These are phyloP conservation scores for Grigorovia yakushimaensis DNA, from an alignment of 805 yeast genomes.

Conservation along the genomic window DNA sequence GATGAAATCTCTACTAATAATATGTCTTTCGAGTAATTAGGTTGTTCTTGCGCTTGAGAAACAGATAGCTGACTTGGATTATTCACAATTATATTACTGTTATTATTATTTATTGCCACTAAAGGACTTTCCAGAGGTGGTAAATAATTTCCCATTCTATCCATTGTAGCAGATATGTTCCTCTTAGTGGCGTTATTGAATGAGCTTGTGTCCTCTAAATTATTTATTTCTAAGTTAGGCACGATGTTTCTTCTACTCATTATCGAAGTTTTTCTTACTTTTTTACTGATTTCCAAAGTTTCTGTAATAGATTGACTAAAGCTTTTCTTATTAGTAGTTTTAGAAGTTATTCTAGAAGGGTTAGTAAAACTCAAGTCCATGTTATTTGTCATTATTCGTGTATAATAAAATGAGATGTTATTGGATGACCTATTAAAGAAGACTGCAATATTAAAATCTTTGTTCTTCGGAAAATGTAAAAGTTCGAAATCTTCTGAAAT, in stretches of 20 bases:
- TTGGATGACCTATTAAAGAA: constrained; percentile 13
- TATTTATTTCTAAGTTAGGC: not conserved
- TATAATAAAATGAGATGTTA: constrained; percentile 17
- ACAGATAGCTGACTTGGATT: constrained; percentile 4
- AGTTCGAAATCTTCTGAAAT: constrained; percentile 8
- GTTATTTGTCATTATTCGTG: constrained; percentile 10
- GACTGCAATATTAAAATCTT: constrained; percentile 23
- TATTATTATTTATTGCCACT: constrained; percentile 6
- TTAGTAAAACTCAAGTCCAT: not conserved
- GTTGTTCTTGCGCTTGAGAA: constrained; percentile 1
- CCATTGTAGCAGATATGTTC: constrained; percentile 24
- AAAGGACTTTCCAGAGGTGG: constrained; percentile 3
- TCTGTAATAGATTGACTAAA: not conserved
- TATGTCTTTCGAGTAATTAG: constrained; percentile 45
- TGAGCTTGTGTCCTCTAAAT: not conserved
- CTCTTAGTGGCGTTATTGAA: constrained; percentile 8
- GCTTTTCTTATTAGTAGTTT: not conserved
- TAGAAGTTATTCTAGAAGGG: not conserved
- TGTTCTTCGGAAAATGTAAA: constrained; percentile 18
- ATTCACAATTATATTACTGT: not conserved
- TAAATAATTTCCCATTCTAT: constrained; percentile 18
- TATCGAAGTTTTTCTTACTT: not conserved
- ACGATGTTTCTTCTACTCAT: not conserved
- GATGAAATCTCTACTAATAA: constrained; percentile 55
- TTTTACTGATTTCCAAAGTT: not conserved